Conservation (phyloP, 2,329 filamentous ascomycete species). For the Thielaviopsis musarum region DNA sequence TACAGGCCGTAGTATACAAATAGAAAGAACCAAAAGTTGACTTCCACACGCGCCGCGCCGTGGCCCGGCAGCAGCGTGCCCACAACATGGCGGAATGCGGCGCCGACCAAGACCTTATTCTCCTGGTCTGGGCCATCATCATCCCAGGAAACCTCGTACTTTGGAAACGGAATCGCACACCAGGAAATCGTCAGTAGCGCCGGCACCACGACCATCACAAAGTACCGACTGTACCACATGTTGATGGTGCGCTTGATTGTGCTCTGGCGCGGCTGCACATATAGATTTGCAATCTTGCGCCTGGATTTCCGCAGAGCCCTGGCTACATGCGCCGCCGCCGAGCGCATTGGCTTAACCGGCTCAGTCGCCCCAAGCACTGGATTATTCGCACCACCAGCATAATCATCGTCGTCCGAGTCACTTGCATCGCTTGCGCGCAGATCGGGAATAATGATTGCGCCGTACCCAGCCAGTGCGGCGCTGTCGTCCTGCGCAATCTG, state of each 20-base stretch:
- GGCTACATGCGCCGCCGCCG: constrained; percentile 15
- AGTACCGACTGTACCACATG: constrained; percentile 47
- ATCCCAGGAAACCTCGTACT: constrained; percentile 36
- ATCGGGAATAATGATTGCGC: constrained; percentile 30
- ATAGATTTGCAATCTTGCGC: constrained; percentile 32
- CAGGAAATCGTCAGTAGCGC: constrained; percentile 42
- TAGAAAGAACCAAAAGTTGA: constrained; percentile 58
- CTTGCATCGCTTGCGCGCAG: constrained; percentile 20
- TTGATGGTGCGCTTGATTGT: constrained; percentile 42
- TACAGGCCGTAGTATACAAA: constrained; percentile 55
- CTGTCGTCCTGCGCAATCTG: constrained; percentile 23
- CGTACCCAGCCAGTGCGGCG: constrained; percentile 41
- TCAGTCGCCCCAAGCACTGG: constrained; percentile 11
- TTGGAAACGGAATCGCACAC: constrained; percentile 49
- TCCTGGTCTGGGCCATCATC: constrained; percentile 20
- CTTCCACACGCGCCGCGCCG: constrained; percentile 43
- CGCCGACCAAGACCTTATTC: constrained; percentile 13
- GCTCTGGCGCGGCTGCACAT: constrained; percentile 41
- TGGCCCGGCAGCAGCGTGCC: constrained; percentile 36
- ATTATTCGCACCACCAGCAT: constrained; percentile 10
- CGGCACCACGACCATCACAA: constrained; percentile 42
- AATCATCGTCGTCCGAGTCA: constrained; percentile 16
- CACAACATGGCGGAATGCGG: neutral
- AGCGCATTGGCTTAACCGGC: constrained; percentile 13
- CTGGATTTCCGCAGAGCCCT: constrained; percentile 15